Conservation (phyloP, 2,329 filamentous ascomycete genomes). For the Botrytis aclada region DNA sequence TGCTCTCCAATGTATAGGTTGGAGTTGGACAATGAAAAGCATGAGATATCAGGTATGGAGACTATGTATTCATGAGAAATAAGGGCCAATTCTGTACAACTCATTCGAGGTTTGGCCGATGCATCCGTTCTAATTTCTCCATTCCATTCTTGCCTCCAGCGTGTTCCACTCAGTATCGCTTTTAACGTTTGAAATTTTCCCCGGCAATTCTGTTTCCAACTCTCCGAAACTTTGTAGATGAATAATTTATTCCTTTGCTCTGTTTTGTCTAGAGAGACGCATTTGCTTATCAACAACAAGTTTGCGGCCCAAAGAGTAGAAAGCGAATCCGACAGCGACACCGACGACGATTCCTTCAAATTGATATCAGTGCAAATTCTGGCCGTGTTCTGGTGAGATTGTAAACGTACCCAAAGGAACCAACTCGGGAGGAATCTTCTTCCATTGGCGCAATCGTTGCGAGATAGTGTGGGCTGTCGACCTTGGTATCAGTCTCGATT, state of each 20-base stretch:
- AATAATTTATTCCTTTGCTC: constrained; percentile 33
- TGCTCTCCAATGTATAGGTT: neutral
- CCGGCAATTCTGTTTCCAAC: constrained; percentile 20
- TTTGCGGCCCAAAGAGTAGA: constrained; percentile 80
- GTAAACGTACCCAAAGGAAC: constrained; percentile 76
- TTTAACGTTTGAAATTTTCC: neutral
- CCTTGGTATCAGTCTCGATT: constrained; percentile 26
- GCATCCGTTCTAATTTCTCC: constrained; percentile 12
- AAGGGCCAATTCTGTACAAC: constrained; percentile 21
- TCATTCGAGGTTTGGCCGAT: constrained; percentile 14
- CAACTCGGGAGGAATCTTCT: constrained; percentile 89
- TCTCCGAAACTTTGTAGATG: constrained; percentile 6
- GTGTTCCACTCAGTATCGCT: neutral
- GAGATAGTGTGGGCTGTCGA: constrained; percentile 87
- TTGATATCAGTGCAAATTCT: constrained; percentile 26
- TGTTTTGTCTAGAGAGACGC: constrained; percentile 70
- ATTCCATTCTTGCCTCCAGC: constrained; percentile 15
- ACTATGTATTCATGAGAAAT: constrained; percentile 28
- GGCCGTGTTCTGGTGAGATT: neutral
- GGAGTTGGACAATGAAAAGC: neutral
- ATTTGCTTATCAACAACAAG: constrained; percentile 88
- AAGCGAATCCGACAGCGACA: constrained; percentile 76
- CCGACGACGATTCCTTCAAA: constrained; percentile 71
- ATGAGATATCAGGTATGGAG: constrained; percentile 11
- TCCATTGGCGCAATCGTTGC: constrained; percentile 86